Evolutionary conservation across 2,329 filamentous ascomycete genomes (phyloP).

Genomic region (Pseudopyricularia javanii): DNA sequence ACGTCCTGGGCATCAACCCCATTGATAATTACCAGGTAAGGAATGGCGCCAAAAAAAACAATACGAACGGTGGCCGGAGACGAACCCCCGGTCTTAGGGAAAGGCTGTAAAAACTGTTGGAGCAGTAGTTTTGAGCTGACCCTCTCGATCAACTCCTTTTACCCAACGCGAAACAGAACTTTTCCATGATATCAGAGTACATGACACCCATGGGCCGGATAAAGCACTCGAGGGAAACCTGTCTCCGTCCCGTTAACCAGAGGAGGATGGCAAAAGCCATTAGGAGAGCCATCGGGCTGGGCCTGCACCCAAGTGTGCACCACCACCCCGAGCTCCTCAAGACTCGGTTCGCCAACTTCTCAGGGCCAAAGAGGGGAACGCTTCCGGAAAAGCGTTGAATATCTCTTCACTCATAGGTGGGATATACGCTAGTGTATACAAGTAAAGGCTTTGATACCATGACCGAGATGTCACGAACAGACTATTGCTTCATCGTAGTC

Average conservation of each 20-base stretch:
- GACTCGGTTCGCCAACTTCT: background rate
- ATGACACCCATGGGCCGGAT: slow-evolving; percentile 79
- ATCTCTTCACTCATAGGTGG: background rate
- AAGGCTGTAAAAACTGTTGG: too few species aligned
- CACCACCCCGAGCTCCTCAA: slow-evolving; percentile 69
- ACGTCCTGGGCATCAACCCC: slow-evolving; percentile 68
- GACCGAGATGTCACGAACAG: too few species aligned
- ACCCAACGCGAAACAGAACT: slow-evolving; percentile 51
- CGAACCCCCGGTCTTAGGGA: background rate
- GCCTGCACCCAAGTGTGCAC: slow-evolving; percentile 85
- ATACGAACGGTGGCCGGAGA: background rate
- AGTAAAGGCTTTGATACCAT: too few species aligned
- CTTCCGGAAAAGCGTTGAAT: background rate
- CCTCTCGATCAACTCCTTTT: background rate
- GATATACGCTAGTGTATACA: background rate
- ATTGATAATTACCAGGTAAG: slow-evolving; percentile 74
- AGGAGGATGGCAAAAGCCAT: slow-evolving; percentile 88
- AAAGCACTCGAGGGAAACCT: slow-evolving; percentile 61
- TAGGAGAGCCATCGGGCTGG: slow-evolving; percentile 74
- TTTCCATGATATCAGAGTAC: slow-evolving; percentile 80
- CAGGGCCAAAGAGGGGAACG: background rate
- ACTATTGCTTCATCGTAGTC: background rate
- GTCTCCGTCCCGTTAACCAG: slow-evolving; percentile 80
- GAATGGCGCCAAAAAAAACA: background rate
- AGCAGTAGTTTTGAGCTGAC: background rate